A percentile compares a stretch with the other conserved stretches of the same genome.
These are phyloP conservation scores for Aspergillaceae sp. DNA, from an alignment of 2,329 filamentous ascomycete genomes.

Conservation along the genomic window DNA sequence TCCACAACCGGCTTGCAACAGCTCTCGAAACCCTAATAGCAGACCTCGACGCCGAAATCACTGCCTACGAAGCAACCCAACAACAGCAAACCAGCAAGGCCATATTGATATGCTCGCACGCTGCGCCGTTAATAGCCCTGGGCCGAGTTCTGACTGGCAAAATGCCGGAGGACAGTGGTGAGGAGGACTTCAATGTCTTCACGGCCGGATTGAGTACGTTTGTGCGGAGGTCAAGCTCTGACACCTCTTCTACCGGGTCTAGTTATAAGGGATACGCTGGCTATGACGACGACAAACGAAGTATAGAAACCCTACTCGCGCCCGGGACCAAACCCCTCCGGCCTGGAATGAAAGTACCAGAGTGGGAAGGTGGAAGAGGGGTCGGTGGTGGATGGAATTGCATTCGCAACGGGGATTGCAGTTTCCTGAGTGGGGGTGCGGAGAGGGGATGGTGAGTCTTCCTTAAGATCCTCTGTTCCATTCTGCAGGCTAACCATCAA, in stretches of 20 bases:
- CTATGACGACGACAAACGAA: background rate
- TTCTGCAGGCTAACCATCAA: constrained; percentile 2
- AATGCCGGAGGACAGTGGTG: constrained; percentile 61
- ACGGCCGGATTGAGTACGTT: constrained; percentile 74
- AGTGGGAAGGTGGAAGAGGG: constrained; percentile 53
- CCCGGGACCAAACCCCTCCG: constrained; percentile 22
- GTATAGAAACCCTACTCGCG: constrained; percentile 11
- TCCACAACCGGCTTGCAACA: constrained; percentile 71
- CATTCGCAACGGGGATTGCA: constrained; percentile 72
- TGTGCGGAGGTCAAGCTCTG: constrained; percentile 34
- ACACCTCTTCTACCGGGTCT: too few species aligned
- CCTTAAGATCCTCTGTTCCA: constrained; percentile 10
- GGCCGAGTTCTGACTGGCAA: constrained; percentile 71
- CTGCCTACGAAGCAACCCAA: constrained; percentile 36
- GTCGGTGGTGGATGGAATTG: constrained; percentile 74
- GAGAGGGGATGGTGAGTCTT: constrained; percentile 75
- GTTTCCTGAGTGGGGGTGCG: constrained; percentile 67
- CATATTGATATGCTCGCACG: constrained; percentile 78
- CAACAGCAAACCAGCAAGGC: constrained; percentile 47
- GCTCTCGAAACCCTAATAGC: constrained; percentile 62
- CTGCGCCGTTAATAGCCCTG: constrained; percentile 78
- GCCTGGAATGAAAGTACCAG: constrained; percentile 16
- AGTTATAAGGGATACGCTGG: too few species aligned
- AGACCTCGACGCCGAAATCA: constrained; percentile 55
- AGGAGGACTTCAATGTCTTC: constrained; percentile 76